A percentile compares a stretch with the other conserved stretches of the same genome.
Evolutionary conservation across 192 early-diverging fungal genomes (phyloP).

Genomic region (Funneliformis mosseae): DNA sequence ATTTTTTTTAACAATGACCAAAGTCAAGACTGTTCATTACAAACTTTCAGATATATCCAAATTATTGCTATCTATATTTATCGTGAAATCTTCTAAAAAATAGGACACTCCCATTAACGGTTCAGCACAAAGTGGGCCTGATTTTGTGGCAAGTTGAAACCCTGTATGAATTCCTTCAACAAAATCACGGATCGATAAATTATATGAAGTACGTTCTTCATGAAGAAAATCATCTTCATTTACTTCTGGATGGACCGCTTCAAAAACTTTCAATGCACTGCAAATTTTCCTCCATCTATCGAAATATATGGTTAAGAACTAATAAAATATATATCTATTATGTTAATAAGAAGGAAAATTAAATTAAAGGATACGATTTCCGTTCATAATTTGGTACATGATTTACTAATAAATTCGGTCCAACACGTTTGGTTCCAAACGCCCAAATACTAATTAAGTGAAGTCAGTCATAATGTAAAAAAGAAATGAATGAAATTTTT

Average conservation of each 20-base stretch:
- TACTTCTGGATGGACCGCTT: background rate
- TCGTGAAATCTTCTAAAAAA: conserved; percentile 66
- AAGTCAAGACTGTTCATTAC: conserved; percentile 38
- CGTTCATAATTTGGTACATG: conserved; percentile 55
- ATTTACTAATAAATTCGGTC: conserved; percentile 81
- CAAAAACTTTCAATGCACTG: background rate
- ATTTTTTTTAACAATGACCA: background rate
- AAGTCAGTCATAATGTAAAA: background rate
- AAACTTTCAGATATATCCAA: conserved; percentile 44
- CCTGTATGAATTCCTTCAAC: conserved; percentile 84
- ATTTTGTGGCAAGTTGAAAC: conserved; percentile 90
- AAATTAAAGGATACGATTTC: conserved; percentile 38
- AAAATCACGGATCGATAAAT: conserved; percentile 51
- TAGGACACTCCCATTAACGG: conserved; percentile 87
- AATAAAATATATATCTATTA: background rate
- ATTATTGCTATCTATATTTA: conserved; percentile 36
- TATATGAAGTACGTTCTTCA: background rate
- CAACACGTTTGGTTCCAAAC: conserved; percentile 81
- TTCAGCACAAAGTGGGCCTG: conserved; percentile 93
- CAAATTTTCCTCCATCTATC: conserved; percentile 19
- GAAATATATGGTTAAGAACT: background rate
- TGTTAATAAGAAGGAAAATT: background rate
- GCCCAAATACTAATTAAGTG: conserved; percentile 63
- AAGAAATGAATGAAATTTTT: background rate
- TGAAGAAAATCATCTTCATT: background rate